Conservation (phyloP, 108 stramenopile genomes). For the Fragilaria crotonensis region DNA sequence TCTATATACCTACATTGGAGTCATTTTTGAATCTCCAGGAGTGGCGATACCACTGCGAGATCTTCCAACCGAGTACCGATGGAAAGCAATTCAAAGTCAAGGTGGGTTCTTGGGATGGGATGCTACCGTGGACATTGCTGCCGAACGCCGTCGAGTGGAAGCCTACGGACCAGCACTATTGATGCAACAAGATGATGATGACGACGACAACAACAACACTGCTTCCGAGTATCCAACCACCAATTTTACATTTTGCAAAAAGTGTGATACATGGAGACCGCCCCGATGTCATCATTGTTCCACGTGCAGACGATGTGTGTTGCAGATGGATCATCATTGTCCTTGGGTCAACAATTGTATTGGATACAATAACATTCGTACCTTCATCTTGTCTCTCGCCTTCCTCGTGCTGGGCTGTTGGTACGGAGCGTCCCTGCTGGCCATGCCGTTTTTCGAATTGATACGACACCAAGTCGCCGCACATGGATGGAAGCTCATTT, state of each 20-base stretch:
- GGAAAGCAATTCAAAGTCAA: constrained; percentile 25
- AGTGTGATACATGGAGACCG: constrained; percentile 51
- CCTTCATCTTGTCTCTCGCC: constrained; percentile 56
- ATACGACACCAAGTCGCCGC: constrained; percentile 30
- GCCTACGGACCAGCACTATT: constrained; percentile 13
- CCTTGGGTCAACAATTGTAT: constrained; percentile 98
- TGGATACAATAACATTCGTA: constrained; percentile 79
- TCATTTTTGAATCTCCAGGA: constrained; percentile 59
- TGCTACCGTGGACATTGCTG: constrained; percentile 10
- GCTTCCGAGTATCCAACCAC: background rate
- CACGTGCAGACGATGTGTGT: constrained; percentile 57
- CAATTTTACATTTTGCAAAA: constrained; percentile 41
- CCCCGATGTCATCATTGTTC: constrained; percentile 78
- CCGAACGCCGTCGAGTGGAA: constrained; percentile 18
- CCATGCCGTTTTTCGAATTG: constrained; percentile 33
- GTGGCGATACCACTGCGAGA: constrained; percentile 24
- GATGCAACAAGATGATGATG: no score
- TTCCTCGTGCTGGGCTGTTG: constrained; percentile 54
- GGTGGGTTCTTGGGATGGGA: constrained; percentile 34
- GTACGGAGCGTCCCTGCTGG: constrained; percentile 53
- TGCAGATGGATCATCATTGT: constrained; percentile 95
- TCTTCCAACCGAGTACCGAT: background rate
- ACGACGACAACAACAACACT: background rate
- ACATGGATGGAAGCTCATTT: constrained; percentile 40
- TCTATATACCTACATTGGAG: constrained; percentile 40